phyloP scores from a whole-genome alignment of 2,329 filamentous ascomycete species.

The Cladophialophora chaetospira region DNA sequence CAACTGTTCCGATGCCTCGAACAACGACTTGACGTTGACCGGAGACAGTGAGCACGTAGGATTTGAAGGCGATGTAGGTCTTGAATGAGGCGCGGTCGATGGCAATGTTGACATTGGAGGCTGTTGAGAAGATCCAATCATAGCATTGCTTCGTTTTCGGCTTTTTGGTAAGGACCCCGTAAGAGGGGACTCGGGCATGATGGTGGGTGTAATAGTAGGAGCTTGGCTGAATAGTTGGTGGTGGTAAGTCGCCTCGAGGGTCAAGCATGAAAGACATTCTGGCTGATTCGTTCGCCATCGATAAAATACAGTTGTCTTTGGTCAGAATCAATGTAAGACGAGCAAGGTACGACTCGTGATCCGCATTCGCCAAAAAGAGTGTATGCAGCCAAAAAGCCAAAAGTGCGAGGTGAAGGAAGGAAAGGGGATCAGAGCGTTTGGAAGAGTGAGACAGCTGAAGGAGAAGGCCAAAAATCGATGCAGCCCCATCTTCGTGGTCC shows the following conservation, averaged over 20 bases:
- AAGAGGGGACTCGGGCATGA: conserved; percentile 11
- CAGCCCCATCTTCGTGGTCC: too few relatives aligned
- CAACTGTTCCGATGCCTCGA: conserved; percentile 39
- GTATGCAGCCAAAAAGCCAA: not conserved
- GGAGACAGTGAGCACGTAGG: conserved; percentile 32
- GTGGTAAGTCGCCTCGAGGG: conserved; percentile 24
- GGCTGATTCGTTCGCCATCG: too few relatives aligned
- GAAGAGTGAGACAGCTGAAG: not conserved
- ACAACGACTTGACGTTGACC: conserved; percentile 33
- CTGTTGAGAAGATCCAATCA: conserved; percentile 35
- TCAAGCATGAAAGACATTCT: conserved; percentile 20
- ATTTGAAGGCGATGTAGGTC: conserved; percentile 35
- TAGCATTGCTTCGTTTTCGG: conserved; percentile 29
- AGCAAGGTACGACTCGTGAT: not conserved
- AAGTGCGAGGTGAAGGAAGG: not conserved
- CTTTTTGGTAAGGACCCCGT: conserved; percentile 20
- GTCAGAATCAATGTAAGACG: not conserved
- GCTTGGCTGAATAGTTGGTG: conserved; percentile 21
- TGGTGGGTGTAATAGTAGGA: conserved; percentile 19
- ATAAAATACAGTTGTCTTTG: too few relatives aligned
- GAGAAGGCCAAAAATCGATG: too few relatives aligned
- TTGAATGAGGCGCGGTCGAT: conserved; percentile 38
- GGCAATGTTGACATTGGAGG: conserved; percentile 39
- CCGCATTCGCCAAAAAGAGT: conserved; percentile 1
- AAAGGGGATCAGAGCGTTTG: not conserved